Conservation (phyloP, 225 moss, liverwort and hornwort species). For the Sphagnum tenellum region DNA sequence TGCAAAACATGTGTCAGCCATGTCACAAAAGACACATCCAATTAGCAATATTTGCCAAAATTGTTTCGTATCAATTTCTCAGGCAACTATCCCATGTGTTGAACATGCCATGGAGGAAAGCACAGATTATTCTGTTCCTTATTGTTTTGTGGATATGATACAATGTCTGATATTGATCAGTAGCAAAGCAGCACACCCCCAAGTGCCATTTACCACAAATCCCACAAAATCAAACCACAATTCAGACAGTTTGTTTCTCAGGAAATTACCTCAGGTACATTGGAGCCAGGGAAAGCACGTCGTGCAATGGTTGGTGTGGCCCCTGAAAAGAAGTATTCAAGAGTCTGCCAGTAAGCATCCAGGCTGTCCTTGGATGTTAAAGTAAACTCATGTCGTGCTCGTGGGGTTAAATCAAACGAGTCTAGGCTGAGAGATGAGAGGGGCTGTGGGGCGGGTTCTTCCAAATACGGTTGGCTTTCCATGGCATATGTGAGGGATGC, state of each 20-base stretch:
- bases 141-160: no score
- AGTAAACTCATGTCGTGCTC: conserved; percentile 85
- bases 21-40: no score
- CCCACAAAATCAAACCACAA: not conserved
- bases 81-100: no score
- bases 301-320: conserved; percentile 74
- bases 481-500: conserved; percentile 86
- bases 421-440: conserved; percentile 79
- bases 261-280: conserved; percentile 73
- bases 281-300: conserved; percentile 85
- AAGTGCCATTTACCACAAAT: no score
- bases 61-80: no score
- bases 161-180: no score
- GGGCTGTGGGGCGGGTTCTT: conserved; percentile 91
- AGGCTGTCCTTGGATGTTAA: conserved; percentile 72
- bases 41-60: no score
- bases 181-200: no score
- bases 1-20: no score
- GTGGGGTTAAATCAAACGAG: conserved; percentile 74
- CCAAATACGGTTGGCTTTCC: conserved; percentile 83
- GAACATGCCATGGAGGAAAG: no score
- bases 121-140: no score
- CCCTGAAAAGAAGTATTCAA: conserved; percentile 89
- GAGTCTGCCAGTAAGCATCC: conserved; percentile 95
- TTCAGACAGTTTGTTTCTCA: not conserved